Evolutionary conservation across 305 asterid genomes (phyloP).

Genomic region (Fraxinus angustifolia): DNA sequence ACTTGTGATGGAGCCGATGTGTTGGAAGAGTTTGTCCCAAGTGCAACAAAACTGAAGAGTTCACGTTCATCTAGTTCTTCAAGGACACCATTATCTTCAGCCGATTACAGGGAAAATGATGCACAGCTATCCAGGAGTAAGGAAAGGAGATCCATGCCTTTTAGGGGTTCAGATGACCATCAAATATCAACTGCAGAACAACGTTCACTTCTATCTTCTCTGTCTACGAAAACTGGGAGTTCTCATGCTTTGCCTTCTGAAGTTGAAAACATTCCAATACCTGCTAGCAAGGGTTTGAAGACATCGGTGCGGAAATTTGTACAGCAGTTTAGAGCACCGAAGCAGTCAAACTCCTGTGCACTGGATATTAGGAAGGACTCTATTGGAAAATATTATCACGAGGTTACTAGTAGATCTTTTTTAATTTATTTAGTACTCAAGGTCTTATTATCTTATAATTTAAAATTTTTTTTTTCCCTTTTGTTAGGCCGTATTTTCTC

Average conservation of each 20-base stretch:
- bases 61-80: constrained; percentile 25
- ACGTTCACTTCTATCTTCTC: constrained; percentile 18
- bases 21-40: constrained; percentile 24
- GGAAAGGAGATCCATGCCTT: constrained; percentile 27
- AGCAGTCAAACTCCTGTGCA: constrained; percentile 35
- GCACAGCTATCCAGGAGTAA: constrained; percentile 25
- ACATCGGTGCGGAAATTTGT: constrained; percentile 47
- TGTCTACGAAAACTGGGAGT: constrained; percentile 22
- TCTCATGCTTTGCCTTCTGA: constrained; percentile 30
- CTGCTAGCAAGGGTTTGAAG: constrained; percentile 41
- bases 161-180: constrained; percentile 30
- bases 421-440: background rate
- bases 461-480: constrained; percentile 6
- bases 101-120: constrained; percentile 23
- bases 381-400: constrained; percentile 28
- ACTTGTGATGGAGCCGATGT: constrained; percentile 28
- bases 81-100: constrained; percentile 24
- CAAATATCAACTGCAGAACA: constrained; percentile 30
- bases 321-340: constrained; percentile 46
- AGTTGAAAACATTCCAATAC: constrained; percentile 30
- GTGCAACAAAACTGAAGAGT: constrained; percentile 26
- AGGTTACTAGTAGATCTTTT: constrained; percentile 30
- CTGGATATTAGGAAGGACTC: constrained; percentile 32
- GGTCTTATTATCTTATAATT: constrained; percentile 7
- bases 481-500: constrained; percentile 39